Evolutionary conservation across 2,329 filamentous ascomycete species (phyloP).

Genomic region (Helminthosporium solani): DNA sequence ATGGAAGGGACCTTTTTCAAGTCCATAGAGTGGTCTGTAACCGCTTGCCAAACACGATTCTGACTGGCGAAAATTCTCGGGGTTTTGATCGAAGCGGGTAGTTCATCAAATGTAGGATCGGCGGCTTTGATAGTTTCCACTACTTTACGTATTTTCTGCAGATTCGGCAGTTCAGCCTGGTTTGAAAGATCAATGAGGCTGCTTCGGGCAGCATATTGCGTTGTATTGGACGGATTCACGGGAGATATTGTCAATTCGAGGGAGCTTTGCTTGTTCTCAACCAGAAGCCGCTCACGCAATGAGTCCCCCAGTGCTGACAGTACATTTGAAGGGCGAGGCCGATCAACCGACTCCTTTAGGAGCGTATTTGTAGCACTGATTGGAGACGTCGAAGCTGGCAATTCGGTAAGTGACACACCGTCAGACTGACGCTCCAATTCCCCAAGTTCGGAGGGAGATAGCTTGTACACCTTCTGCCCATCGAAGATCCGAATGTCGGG

Average conservation of each 20-base stretch:
- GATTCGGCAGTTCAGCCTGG: not conserved
- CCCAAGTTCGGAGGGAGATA: slow-evolving; percentile 36
- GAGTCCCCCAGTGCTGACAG: slow-evolving; percentile 18
- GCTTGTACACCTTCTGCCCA: slow-evolving; percentile 38
- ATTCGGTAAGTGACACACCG: not conserved
- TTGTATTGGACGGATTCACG: not conserved
- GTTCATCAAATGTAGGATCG: slow-evolving; percentile 30
- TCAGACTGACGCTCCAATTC: slow-evolving; percentile 23
- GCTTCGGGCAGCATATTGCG: not conserved
- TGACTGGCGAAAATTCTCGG: slow-evolving; percentile 50
- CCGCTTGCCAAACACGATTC: slow-evolving; percentile 59
- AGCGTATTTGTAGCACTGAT: not conserved
- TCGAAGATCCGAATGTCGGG: slow-evolving; percentile 57
- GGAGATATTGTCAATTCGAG: not conserved
- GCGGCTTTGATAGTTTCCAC: slow-evolving; percentile 7
- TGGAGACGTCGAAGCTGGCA: not conserved
- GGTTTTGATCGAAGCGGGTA: slow-evolving; percentile 16
- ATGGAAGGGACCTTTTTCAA: slow-evolving; percentile 53
- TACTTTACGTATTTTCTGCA: slow-evolving; percentile 15
- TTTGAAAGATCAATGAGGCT: not conserved
- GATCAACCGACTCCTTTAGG: not conserved
- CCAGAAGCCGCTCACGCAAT: slow-evolving; percentile 20
- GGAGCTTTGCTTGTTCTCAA: slow-evolving; percentile 5
- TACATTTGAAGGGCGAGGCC: slow-evolving; percentile 12
- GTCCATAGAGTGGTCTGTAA: slow-evolving; percentile 62